Conservation (phyloP, 2,329 filamentous ascomycete genomes). For the Pseudogymnoascus sp. region DNA sequence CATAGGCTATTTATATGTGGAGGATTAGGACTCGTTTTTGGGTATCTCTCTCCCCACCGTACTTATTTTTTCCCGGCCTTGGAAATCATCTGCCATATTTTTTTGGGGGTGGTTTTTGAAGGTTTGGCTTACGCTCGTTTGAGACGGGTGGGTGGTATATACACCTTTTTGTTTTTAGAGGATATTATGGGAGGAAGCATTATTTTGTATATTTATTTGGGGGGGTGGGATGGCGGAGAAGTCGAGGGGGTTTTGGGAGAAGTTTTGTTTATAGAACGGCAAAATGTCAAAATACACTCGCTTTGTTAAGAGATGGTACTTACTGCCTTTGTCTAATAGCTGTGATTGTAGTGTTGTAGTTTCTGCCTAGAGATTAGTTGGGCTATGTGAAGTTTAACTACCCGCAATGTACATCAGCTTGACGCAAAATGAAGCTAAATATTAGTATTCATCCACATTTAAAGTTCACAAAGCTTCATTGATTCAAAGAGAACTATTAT, state of each 20-base stretch:
- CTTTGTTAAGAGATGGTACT: not conserved
- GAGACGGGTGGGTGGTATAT: conserved; percentile 5
- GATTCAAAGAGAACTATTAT: not conserved
- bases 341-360: not conserved
- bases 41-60: not conserved
- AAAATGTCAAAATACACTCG: not conserved
- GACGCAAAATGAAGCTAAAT: not conserved
- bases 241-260: not conserved
- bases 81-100: not conserved
- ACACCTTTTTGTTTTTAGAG: not conserved
- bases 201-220: not conserved
- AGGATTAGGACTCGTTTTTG: not conserved
- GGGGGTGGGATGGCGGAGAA: not conserved
- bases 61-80: not conserved
- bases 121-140: conserved; percentile 6
- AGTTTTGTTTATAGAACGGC: not conserved
- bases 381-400: not conserved
- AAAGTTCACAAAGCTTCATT: not conserved
- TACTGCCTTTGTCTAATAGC: not conserved
- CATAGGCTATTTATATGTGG: conserved; percentile 4
- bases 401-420: not conserved
- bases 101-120: not conserved
- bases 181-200: not conserved
- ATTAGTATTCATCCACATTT: not conserved
- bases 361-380: not conserved